These are phyloP conservation scores for Papiliotrema flavescens DNA, from an alignment of 1,284 basidiomycete genomes.

Conservation along the genomic window DNA sequence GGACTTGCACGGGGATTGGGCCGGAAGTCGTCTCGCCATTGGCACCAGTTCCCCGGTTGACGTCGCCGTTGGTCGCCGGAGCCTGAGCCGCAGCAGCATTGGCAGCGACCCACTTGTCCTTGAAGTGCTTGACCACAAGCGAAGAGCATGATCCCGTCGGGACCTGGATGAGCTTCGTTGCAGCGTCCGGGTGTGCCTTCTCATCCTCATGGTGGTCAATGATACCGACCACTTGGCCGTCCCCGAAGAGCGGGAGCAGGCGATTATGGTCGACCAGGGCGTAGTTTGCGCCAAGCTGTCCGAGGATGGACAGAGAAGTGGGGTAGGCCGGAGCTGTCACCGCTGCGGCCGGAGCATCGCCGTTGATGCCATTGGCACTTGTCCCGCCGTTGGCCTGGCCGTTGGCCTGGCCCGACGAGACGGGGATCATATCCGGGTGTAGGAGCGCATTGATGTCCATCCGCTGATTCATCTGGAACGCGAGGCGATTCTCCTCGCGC, in stretches of 20 bases:
- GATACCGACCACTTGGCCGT: slow-evolving; percentile 61
- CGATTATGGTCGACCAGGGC: slow-evolving; percentile 87
- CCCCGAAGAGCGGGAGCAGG: slow-evolving; percentile 57
- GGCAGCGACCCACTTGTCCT: slow-evolving; percentile 35
- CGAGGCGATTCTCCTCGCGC: slow-evolving; percentile 81
- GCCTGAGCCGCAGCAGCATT: slow-evolving; percentile 17
- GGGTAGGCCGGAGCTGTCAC: not conserved
- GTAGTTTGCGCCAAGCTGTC: slow-evolving; percentile 56
- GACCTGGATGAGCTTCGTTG: slow-evolving; percentile 61
- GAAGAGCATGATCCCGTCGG: slow-evolving; percentile 74
- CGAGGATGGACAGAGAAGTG: not conserved
- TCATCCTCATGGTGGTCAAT: slow-evolving; percentile 96
- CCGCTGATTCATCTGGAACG: slow-evolving; percentile 57
- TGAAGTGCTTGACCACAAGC: slow-evolving; percentile 62
- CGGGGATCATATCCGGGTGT: slow-evolving; percentile 46
- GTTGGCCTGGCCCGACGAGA: no score
- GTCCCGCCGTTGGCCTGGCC: no score
- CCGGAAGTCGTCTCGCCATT: slow-evolving; percentile 17
- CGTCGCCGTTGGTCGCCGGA: no score
- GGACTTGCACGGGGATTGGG: slow-evolving; percentile 55
- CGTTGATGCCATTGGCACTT: no score
- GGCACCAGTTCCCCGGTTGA: no score
- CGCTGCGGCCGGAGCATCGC: not conserved
- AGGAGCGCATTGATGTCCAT: slow-evolving; percentile 58
- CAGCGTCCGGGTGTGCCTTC: slow-evolving; percentile 59